Percentiles rank a stretch among this genome's conserved stretches.
Evolutionary conservation across 345 rosid species (phyloP).

Genomic region (Excoecaria cochinchinensis): DNA sequence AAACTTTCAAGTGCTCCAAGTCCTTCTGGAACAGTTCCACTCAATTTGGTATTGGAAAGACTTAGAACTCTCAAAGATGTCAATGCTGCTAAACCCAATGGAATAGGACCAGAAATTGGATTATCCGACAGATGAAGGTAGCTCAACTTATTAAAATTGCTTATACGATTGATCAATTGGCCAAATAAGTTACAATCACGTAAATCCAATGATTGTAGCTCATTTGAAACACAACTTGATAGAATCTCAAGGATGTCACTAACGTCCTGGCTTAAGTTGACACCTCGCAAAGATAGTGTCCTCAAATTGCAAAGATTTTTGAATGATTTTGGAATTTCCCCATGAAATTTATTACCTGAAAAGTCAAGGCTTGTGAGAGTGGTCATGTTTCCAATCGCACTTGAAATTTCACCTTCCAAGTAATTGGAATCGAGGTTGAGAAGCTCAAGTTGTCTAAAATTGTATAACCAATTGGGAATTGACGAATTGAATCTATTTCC

Average conservation of each 20-base stretch:
- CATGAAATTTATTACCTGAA: too few relatives aligned
- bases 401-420: slow-evolving; percentile 25
- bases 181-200: background rate
- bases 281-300: too few relatives aligned
- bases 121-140: background rate
- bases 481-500: background rate
- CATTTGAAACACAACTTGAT: background rate
- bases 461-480: background rate
- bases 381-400: slow-evolving; percentile 19
- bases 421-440: slow-evolving; percentile 4
- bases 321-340: too few relatives aligned
- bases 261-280: too few relatives aligned
- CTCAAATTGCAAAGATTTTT: too few relatives aligned
- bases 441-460: slow-evolving; percentile 14
- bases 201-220: background rate
- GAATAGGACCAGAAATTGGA: slow-evolving; percentile 24
- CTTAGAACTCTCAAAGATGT: background rate
- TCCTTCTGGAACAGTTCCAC: background rate
- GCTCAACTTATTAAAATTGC: slow-evolving; percentile 4
- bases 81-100: background rate
- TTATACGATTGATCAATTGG: slow-evolving; percentile 13
- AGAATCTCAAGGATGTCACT: too few relatives aligned
- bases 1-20: slow-evolving; percentile 7
- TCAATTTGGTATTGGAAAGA: background rate
- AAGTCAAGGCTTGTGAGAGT: slow-evolving; percentile 16